Percentiles rank a stretch among this genome's conserved stretches.
Evolutionary conservation across 148 eudicot species (phyloP).

Genomic region (Camellia granthamiana): DNA sequence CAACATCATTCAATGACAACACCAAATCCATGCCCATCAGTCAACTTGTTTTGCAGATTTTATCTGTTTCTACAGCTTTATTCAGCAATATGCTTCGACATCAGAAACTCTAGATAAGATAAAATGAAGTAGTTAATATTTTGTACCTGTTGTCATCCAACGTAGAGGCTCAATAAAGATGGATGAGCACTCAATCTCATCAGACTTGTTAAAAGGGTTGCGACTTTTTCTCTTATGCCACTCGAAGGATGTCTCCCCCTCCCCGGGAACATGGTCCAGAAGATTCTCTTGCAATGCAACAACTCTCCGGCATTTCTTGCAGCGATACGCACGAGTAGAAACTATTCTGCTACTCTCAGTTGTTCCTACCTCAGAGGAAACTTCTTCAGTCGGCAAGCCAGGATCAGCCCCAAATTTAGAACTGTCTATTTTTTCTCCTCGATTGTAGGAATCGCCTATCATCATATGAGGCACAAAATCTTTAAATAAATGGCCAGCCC

Average conservation of each 20-base stretch:
- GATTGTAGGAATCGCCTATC: conserved; percentile 75
- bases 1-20: background rate
- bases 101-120: background rate
- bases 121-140: background rate
- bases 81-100: background rate
- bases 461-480: background rate
- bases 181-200: conserved; percentile 78
- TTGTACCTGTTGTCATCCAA: conserved; percentile 77
- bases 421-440: conserved; percentile 72
- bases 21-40: background rate
- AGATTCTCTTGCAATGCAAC: conserved; percentile 79
- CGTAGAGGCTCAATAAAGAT: conserved; percentile 87
- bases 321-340: conserved; percentile 59
- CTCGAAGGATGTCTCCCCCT: conserved; percentile 80
- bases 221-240: conserved; percentile 82
- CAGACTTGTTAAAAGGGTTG: conserved; percentile 47
- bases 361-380: conserved; percentile 37
- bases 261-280: conserved; percentile 81
- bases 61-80: background rate
- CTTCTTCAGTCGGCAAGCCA: conserved; percentile 46
- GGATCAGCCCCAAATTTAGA: conserved; percentile 90
- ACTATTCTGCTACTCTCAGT: conserved; percentile 20
- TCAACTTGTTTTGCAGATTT: too few species aligned
- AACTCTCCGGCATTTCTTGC: conserved; percentile 92
- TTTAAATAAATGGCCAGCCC: background rate